A percentile compares a stretch with the other conserved stretches of the same genome.
These are phyloP conservation scores for Chlorophyllum brunneum DNA, from an alignment of 768 basidiomycete genomes.

Conservation along the genomic window DNA sequence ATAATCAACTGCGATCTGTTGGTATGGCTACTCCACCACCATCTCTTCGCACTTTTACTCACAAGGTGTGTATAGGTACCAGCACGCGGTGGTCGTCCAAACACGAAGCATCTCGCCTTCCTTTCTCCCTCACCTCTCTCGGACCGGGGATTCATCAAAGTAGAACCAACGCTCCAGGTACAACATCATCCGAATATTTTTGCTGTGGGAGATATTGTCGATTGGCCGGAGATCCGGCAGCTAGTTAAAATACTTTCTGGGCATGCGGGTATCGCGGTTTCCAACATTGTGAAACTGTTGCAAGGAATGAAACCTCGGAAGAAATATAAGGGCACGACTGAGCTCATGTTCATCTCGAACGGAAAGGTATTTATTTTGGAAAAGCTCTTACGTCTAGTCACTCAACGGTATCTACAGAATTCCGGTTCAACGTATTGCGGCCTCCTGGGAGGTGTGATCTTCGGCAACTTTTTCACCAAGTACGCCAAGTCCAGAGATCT, in stretches of 20 bases:
- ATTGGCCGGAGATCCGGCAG: conserved; percentile 53
- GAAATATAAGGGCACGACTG: conserved; percentile 20
- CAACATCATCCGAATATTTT: conserved; percentile 44
- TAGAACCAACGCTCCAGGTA: conserved; percentile 49
- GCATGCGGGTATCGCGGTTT: conserved; percentile 39
- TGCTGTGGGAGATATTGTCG: conserved; percentile 55
- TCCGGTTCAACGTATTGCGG: conserved; percentile 23
- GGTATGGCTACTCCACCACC: conserved; percentile 12
- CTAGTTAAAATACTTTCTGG: conserved; percentile 35
- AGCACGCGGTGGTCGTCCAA: conserved; percentile 33
- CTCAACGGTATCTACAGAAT: conserved; percentile 4
- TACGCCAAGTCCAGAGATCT: conserved; percentile 37
- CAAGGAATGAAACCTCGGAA: conserved; percentile 26
- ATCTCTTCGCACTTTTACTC: neutral
- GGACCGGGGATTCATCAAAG: conserved; percentile 36
- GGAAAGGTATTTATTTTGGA: conserved; percentile 18
- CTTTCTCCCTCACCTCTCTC: conserved; percentile 27
- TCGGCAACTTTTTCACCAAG: conserved; percentile 41
- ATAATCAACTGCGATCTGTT: conserved; percentile 22
- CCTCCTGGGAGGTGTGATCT: conserved; percentile 42
- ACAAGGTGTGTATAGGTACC: conserved; percentile 20
- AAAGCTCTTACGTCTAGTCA: neutral
- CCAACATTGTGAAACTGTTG: conserved; percentile 40
- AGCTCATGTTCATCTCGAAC: conserved; percentile 22
- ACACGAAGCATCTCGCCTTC: conserved; percentile 41